Conservation (phyloP, 805 yeast species). For the Yarrowia sp. region DNA sequence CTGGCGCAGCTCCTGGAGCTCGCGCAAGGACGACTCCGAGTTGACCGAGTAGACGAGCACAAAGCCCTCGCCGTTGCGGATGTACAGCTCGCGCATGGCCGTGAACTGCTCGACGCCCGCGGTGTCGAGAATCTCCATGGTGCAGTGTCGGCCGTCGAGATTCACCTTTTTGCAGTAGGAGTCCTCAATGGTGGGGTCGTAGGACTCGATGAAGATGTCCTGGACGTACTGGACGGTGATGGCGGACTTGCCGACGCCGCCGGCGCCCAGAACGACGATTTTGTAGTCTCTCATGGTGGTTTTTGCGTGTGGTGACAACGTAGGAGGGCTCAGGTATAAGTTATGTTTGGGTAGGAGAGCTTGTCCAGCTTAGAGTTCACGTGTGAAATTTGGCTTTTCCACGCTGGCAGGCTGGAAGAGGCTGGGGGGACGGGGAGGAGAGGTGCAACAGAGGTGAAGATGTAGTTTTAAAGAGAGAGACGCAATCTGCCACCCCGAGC, state of each 20-base stretch:
- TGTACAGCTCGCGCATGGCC: conserved; percentile 77
- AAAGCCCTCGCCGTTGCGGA: conserved; percentile 85
- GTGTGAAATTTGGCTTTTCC: conserved; percentile 8
- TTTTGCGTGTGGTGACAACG: conserved; percentile 28
- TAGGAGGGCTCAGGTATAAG: conserved; percentile 11
- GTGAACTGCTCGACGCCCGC: conserved; percentile 95
- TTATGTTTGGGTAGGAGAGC: conserved; percentile 11
- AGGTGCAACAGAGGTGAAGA: too few species aligned
- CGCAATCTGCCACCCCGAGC: too few species aligned
- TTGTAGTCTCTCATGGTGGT: conserved; percentile 60
- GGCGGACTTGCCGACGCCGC: conserved; percentile 96
- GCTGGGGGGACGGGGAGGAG: too few species aligned
- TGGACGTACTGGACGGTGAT: conserved; percentile 90
- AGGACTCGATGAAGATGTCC: conserved; percentile 83
- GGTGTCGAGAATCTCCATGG: conserved; percentile 84
- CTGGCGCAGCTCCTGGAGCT: conserved; percentile 72
- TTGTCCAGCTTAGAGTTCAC: background rate
- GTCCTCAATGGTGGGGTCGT: conserved; percentile 97
- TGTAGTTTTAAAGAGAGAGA: too few species aligned
- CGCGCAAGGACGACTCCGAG: conserved; percentile 71
- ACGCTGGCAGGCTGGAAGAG: too few species aligned
- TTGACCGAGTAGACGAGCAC: conserved; percentile 82
- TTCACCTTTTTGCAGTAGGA: conserved; percentile 86
- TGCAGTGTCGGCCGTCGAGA: conserved; percentile 83
- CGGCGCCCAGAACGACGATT: conserved; percentile 90